Conservation (phyloP, 441 rosid genomes). For the Gossypium lobatum region DNA sequence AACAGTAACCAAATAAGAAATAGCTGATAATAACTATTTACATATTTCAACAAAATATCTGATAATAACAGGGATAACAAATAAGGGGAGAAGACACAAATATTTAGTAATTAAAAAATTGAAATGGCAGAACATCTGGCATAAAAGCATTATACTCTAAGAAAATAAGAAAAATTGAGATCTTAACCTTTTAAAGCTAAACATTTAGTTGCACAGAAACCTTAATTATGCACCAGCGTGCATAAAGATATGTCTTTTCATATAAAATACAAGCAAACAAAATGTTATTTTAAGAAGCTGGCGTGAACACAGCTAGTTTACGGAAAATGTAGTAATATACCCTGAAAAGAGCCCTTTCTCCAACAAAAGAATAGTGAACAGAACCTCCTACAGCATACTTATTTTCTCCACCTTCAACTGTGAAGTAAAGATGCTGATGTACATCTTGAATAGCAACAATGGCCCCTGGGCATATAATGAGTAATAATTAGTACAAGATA, state of each 20-base stretch:
- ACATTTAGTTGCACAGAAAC: not conserved
- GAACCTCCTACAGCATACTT: conserved; percentile 53
- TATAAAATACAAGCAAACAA: conserved; percentile 9
- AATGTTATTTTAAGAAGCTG: conserved; percentile 2
- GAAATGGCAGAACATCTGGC: not conserved
- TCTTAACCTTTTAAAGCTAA: not conserved
- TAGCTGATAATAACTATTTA: not conserved
- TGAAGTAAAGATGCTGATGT: conserved; percentile 75
- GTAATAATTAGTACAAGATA: conserved; percentile 21
- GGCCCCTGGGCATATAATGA: conserved; percentile 49
- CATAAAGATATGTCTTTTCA: not conserved
- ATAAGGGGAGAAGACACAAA: not conserved
- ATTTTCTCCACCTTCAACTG: conserved; percentile 61
- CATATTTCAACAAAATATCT: not conserved
- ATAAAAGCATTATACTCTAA: not conserved
- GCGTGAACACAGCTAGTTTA: not conserved
- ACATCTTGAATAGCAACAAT: conserved; percentile 86
- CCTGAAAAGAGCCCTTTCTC: conserved; percentile 83
- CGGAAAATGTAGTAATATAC: conserved; percentile 31
- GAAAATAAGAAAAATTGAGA: not conserved
- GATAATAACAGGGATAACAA: not conserved
- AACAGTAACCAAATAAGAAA: not conserved
- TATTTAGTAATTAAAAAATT: not conserved
- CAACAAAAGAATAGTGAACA: conserved; percentile 83
- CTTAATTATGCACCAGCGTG: not conserved